A percentile compares a stretch with the other conserved stretches of the same genome.
phyloP scores from a whole-genome alignment of 441 rosid genomes.

The Gossypium schwendimanii region DNA sequence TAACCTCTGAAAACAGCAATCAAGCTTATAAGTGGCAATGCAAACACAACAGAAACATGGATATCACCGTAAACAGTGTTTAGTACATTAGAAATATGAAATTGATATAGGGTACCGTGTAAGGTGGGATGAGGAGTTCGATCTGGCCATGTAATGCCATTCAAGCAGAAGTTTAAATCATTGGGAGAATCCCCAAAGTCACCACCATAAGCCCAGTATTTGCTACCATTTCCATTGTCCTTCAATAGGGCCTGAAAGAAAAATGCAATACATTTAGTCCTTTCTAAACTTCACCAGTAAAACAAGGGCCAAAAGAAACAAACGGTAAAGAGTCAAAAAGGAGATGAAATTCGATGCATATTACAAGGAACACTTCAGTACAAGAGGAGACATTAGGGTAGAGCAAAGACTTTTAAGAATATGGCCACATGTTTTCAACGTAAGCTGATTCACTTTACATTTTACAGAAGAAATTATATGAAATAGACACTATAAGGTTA shows the following conservation, averaged over 20 bases:
- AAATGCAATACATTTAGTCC: constrained; percentile 16
- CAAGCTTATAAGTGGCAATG: constrained; percentile 20
- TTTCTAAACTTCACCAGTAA: background rate
- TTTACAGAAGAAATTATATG: background rate
- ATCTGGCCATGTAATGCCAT: constrained; percentile 92
- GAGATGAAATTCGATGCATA: background rate
- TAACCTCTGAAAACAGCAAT: constrained; percentile 64
- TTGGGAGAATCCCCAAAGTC: constrained; percentile 93
- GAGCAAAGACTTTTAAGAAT: background rate
- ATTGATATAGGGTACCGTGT: constrained; percentile 50
- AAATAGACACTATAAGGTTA: background rate
- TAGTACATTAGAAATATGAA: background rate
- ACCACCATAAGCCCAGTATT: constrained; percentile 98
- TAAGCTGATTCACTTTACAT: background rate
- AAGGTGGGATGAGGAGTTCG: constrained; percentile 90
- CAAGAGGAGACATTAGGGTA: background rate
- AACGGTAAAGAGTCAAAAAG: background rate
- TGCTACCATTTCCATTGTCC: constrained; percentile 55
- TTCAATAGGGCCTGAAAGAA: constrained; percentile 64
- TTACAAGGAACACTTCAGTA: background rate
- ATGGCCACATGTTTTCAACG: background rate
- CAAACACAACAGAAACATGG: constrained; percentile 17
- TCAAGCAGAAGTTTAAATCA: constrained; percentile 89
- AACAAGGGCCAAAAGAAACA: background rate
- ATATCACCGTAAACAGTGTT: constrained; percentile 6